Base-by-base conservation (phyloP, 495 filamentous ascomycete genomes). In the Physcia stellaris region DNA sequence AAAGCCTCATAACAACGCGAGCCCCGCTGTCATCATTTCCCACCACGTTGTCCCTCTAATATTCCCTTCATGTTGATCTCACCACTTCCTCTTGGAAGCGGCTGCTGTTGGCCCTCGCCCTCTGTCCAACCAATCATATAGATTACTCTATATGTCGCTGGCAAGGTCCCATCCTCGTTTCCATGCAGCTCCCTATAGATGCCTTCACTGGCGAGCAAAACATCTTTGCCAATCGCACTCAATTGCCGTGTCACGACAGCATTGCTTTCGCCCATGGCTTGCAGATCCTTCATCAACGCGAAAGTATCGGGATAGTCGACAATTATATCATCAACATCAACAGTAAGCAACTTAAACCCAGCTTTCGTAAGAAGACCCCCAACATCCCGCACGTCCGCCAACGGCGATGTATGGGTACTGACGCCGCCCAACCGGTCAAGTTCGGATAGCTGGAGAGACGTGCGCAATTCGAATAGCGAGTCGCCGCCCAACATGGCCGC, bases 71-170 rank as follows among this genome's bases (percentile, higher is more conserved):
- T 60, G 58, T 73, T 86, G 16, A 88, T 54, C 53, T 88, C 64
- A 10, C 83, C 87, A 46, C 73, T 94, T 1, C 92, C 92, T 42
- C 92, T 71, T 43, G 71, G 56, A 46, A 95, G 58, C 22, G 92
- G 87, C 61, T 86, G 62, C 31, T 73, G 59, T 61, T 95, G 87
- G 34, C 77, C 68, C 20, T 69, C 66, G 0, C 80, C 79, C 49
- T 88, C 83, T 57, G 88, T 92, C 92, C 92, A 99, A 13, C 92
- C 92, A 62, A 99, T 96, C 86, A 96, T 88, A 54, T 83, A 90
- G 38, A 94, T 92, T 44, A 90, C 65, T 40, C 83, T 69, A 54
- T 88, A 95, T n/a, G 86, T 95, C 6, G 87, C 87, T 2, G 87
- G 87, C 40, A 93, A 62, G 0, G 57, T 76, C 12, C 80, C 74